phyloP scores from a whole-genome alignment of 163 green algal species.

The Scenedesmus sp. region DNA sequence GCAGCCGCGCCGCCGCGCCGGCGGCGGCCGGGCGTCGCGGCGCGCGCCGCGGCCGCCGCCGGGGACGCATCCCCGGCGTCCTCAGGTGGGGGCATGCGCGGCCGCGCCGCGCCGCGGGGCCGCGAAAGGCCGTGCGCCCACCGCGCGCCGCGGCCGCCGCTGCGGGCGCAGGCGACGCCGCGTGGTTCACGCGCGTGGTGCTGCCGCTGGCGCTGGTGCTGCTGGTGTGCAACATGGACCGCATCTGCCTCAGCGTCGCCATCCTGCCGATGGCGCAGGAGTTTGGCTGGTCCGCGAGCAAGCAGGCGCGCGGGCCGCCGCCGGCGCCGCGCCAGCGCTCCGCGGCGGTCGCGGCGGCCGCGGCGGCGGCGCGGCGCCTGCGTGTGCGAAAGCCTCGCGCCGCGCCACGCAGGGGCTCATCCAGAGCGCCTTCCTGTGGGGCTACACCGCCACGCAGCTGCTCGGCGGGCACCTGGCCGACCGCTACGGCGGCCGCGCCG shows the following conservation, averaged over 20 bases:
- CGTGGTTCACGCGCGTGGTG: conserved; percentile 63
- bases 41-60: no score
- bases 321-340: no score
- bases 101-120: no score
- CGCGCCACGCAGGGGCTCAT: conserved; percentile 69
- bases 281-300: conserved; percentile 74
- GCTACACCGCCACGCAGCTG: conserved; percentile 84
- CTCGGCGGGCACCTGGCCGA: conserved; percentile 80
- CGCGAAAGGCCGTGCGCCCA: no score
- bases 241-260: conserved; percentile 88
- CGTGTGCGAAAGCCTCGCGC: background rate
- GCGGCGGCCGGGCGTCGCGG: no score
- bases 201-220: conserved; percentile 81
- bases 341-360: no score
- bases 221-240: conserved; percentile 94
- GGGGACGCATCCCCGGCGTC: no score
- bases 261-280: conserved; percentile 83
- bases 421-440: conserved; percentile 84
- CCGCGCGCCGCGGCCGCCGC: no score
- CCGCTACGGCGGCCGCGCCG: conserved; percentile 76
- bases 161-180: no score
- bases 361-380: background rate
- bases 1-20: no score
- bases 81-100: no score
- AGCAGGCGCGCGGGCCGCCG: conserved; percentile 66